Evolutionary conservation across 495 filamentous ascomycete genomes (phyloP), one percentile per base, ranked within the genome.

Genomic region (Rostrohypoxylon terebratum): DNA sequence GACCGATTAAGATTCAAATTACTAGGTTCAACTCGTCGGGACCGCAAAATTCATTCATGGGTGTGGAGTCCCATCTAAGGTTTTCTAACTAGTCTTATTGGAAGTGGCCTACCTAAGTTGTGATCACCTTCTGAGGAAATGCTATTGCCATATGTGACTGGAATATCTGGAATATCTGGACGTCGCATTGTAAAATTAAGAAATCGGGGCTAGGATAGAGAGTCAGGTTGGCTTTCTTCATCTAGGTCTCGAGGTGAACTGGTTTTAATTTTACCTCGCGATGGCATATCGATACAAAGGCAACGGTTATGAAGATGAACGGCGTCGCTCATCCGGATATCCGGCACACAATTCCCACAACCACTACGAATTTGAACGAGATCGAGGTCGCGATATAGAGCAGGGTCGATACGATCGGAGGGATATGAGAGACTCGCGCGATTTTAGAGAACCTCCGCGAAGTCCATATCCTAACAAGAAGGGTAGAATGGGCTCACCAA

Each of bases 371-470:
- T 16, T 14, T 21, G 55, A 68, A 2, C 58, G 34, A 4, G 58
- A 72, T 21, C 48, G 14, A 38, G n/a, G 18, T 38, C 50, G 45
- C 13, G 57, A 66, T 20, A 62, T 59, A 55, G 62, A 47, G 23
- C 10, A 23, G 6, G 25, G 21, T 28, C 54, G 42, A 33, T 63
- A 69, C 31, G 67, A 75, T 38, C 5, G 66, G 3, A 60, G 47
- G 2, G 73, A 76, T 47, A 20, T 34, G 16, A 60, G 64, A 58
- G 71, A 67, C 20, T 6, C 51, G 5, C 34, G 42, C 38, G 42
- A 60, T 1, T 1, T 11, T 14, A 51, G 38, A 55, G 31, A 3
- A n/a, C 11, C 51, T 14, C 48, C 59, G 7, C 67, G 67, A 62
- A 65, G 57, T 34, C 59, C 71, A 1, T 44, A 33, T 16, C 38